Evolutionary conservation across 345 rosid species (phyloP), one percentile per base, ranked within the genome.

Genomic region (Ceriops zippeliana): DNA sequence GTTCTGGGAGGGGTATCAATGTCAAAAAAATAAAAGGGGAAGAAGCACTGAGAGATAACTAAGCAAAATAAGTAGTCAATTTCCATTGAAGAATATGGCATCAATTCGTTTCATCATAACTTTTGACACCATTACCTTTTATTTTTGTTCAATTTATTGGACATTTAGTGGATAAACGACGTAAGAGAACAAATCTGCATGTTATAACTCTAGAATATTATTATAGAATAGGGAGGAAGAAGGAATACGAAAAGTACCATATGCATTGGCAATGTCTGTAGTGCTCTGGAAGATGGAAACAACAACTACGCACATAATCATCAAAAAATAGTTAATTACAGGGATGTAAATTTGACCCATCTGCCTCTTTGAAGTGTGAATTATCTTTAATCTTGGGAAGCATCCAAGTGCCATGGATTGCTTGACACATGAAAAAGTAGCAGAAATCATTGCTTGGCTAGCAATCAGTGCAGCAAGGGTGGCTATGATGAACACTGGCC

Each of bases 361-460:
- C 67, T 28, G 79, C 83, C 66, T 91, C 78, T 54, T 88, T 28
- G 99, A 91, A 58, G 99, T 95, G 80, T 95, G 99, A 70, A 95
- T 75, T 71, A 95, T 95, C 86, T 95, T 91, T 86, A 95, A 59
- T 84, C 91, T 86, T 0, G 99, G 97, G 81, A 93, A 95, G 84
- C 97, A 91, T 66, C 96, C 99, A 2, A 95, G 97, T 70, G 99
- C 96, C 96, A 89, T 95, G 35, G 97, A 83, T 67, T 95, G 99
- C 78, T 95, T 95, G 38, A 89, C 90, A 9, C 96, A 95, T 22
- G 97, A 95, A 78, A 91, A 95, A 57, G 99, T 91, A 35, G 99
- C 99, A 47, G 99, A 95, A 70, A 95, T 95, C 99, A 95, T 95
- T n/a, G 96, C 97, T 83, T 95, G 99, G 77, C 99, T 95, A 31